Evolutionary conservation across 1,139 yeast species (phyloP), one percentile per base, ranked within the genome.

Genomic region (Yamadazyma pseudoaaseri): DNA sequence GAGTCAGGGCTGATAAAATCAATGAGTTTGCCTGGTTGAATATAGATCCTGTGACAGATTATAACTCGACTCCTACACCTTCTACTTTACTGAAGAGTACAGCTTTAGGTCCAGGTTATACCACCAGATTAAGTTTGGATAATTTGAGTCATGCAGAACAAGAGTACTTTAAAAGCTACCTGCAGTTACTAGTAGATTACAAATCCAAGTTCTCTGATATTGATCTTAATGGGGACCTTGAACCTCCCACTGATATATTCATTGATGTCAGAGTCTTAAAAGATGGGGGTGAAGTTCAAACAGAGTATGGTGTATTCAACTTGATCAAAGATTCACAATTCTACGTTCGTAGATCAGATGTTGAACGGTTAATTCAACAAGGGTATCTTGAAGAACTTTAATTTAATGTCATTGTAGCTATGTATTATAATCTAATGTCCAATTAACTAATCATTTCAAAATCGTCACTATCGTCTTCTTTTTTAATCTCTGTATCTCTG

Each of bases 231-330:
- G 97, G 97, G 0, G 79, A 86, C 20, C 58, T 92, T 46, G 86
- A 78, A 26, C 98, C 98, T 0, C 98, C 98, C 1, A 76, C 76
- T 18, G 95, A 87, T 47, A 84, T 92, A 26, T 92, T 90, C 49
- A 85, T 92, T 9, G 98, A 92, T 52, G 97, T 92, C 3, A 66
- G 98, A 35, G 97, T 92, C 7, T 61, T 92, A 36, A 85, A 85
- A 50, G 95, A 92, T 51, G 97, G 96, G 0, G 98, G 98, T 1
- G 97, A 92, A 54, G 89, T 92, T 26, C 97, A 90, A 53, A 92
- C 98, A 0, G 98, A 92, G 56, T 92, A 92, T 49, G 98, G 98
- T 20, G 96, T 89, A 6, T 89, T 92, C 63, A 90, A 90, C 48
- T 64, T 92, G 48, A 87, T 95, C n/a, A 92, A 90, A 51, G 94